These are phyloP conservation scores for Euptelea pleiosperma DNA, from an alignment of 164 flowering plant species.

Conservation along the genomic window DNA sequence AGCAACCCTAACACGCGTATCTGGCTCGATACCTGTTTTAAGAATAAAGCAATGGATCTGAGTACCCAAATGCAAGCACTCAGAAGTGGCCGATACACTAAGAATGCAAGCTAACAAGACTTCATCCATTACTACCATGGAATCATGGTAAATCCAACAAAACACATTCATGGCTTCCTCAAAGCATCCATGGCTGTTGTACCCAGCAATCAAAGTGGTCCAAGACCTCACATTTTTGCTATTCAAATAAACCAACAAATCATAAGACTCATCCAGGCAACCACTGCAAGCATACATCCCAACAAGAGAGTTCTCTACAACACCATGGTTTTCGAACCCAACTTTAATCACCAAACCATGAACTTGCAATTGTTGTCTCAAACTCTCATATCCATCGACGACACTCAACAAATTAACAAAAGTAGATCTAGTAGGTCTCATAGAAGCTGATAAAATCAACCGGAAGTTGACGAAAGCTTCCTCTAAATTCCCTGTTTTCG, in stretches of 20 bases:
- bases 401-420: constrained; percentile 16
- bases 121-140: background rate
- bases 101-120: constrained; percentile 13
- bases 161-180: constrained; percentile 15
- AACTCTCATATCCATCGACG: background rate
- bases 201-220: constrained; percentile 18
- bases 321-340: constrained; percentile 16
- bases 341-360: constrained; percentile 15
- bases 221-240: constrained; percentile 16
- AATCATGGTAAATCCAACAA: constrained; percentile 9
- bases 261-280: constrained; percentile 11
- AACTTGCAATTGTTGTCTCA: constrained; percentile 8
- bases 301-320: constrained; percentile 21
- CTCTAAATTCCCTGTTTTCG: background rate
- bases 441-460: constrained; percentile 8
- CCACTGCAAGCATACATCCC: constrained; percentile 15
- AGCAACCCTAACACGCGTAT: constrained; percentile 12
- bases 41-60: constrained; percentile 15
- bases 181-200: constrained; percentile 9
- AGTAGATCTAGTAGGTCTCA: constrained; percentile 15
- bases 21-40: constrained; percentile 10
- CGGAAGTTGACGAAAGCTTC: constrained; percentile 15
- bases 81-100: constrained; percentile 11
- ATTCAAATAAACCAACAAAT: constrained; percentile 6
- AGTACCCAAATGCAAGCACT: constrained; percentile 11